These are phyloP conservation scores for Clarireedia paspali DNA, from an alignment of 2,329 filamentous ascomycete species.

Conservation along the genomic window DNA sequence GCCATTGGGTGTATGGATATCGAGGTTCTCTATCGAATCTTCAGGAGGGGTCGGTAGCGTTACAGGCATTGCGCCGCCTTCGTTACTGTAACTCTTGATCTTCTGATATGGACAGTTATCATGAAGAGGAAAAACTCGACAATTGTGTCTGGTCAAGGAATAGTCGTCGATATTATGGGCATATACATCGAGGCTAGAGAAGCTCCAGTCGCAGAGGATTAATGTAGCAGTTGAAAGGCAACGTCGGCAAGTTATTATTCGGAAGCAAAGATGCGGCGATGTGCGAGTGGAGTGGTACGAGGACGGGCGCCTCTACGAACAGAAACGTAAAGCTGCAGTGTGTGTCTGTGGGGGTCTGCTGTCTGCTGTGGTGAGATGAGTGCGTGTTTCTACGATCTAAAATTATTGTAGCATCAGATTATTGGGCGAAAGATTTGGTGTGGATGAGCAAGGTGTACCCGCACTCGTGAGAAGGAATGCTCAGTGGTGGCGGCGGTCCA, in stretches of 20 bases:
- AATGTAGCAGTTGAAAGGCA: background rate
- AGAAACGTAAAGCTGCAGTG: background rate
- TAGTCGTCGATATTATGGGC: background rate
- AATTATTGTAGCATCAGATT: background rate
- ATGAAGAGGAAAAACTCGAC: background rate
- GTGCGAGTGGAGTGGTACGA: conserved; percentile 4
- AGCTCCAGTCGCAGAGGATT: background rate
- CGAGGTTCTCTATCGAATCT: conserved; percentile 13
- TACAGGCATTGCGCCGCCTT: conserved; percentile 18
- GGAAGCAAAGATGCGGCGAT: conserved; percentile 2
- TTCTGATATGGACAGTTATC: conserved; percentile 12
- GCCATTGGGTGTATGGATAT: conserved; percentile 12
- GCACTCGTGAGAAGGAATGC: background rate
- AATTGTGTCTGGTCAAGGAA: background rate
- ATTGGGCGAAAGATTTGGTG: background rate
- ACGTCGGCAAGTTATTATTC: background rate
- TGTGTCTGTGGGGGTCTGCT: background rate
- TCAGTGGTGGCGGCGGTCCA: background rate
- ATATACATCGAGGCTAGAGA: background rate
- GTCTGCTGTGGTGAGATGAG: background rate
- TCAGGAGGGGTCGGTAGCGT: conserved; percentile 22
- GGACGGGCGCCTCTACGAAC: conserved; percentile 4
- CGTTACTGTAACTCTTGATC: conserved; percentile 14
- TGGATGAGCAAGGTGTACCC: background rate
- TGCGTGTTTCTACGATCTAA: background rate